A percentile compares a stretch with the other conserved stretches of the same genome.
Evolutionary conservation across 208 protist genomes (phyloP).

Genomic region (Acanthamoeba sp.): DNA sequence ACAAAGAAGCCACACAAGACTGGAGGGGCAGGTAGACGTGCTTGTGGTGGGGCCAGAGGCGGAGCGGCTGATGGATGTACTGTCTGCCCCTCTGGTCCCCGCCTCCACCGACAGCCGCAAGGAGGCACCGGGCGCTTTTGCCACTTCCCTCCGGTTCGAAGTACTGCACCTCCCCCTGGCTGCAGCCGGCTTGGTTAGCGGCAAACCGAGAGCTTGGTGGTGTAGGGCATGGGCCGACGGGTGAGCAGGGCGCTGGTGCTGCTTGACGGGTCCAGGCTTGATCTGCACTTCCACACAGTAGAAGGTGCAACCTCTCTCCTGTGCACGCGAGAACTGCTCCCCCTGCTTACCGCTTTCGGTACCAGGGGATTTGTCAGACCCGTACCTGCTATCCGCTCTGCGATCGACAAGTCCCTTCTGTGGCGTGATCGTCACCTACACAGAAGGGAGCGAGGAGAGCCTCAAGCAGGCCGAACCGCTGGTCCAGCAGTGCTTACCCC

Average conservation of each 20-base stretch:
- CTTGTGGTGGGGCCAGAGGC: conserved; percentile 2
- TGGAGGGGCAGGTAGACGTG: conserved; percentile 12
- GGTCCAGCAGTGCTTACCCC: background rate
- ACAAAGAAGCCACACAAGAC: too few relatives aligned
- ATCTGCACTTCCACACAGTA: background rate
- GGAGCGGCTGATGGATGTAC: background rate
- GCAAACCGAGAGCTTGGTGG: background rate
- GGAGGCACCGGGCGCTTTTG: background rate
- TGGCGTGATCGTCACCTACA: conserved; percentile 16
- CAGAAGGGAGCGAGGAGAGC: background rate
- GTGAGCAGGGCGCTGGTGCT: background rate
- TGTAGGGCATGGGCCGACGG: background rate
- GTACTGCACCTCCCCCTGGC: background rate
- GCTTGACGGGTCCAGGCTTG: background rate
- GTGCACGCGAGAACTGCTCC: background rate
- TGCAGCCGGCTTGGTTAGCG: too few relatives aligned
- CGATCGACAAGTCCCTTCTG: background rate
- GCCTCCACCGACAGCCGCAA: background rate
- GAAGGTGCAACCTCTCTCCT: background rate
- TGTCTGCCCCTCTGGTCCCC: background rate
- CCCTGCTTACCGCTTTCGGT: background rate
- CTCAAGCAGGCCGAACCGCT: background rate
- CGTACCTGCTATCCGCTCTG: background rate
- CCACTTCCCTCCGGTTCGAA: background rate
- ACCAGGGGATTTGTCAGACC: background rate